phyloP scores from a whole-genome alignment of 768 basidiomycete species.

The Clavulina sp. region DNA sequence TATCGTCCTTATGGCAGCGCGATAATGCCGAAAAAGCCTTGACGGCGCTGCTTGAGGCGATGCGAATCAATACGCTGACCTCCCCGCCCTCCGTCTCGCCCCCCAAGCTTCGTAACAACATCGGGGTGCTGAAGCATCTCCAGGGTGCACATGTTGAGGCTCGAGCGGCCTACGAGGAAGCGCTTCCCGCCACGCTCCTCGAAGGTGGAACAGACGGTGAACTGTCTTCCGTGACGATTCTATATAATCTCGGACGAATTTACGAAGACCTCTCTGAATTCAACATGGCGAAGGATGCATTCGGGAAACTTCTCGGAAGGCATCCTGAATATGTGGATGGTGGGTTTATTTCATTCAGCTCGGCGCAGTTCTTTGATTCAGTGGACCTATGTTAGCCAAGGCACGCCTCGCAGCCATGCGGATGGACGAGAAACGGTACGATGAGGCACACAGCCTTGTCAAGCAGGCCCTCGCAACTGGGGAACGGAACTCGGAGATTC shows the following conservation, averaged over 20 bases:
- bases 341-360: conserved; percentile 23
- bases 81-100: conserved; percentile 20
- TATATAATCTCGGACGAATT: conserved; percentile 83
- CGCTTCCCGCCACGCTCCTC: conserved; percentile 32
- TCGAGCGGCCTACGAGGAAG: conserved; percentile 48
- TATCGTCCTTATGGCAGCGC: conserved; percentile 76
- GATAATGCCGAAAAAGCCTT: conserved; percentile 58
- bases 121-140: conserved; percentile 57
- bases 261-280: conserved; percentile 74
- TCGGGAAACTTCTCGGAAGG: conserved; percentile 65
- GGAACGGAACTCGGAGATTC: conserved; percentile 63
- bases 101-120: conserved; percentile 62
- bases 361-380: neutral
- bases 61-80: conserved; percentile 34
- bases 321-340: conserved; percentile 97
- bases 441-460: conserved; percentile 72
- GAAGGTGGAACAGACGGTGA: conserved; percentile 36
- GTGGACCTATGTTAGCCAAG: conserved; percentile 43
- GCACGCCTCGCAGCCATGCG: conserved; percentile 77
- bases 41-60: conserved; percentile 56
- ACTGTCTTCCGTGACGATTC: conserved; percentile 58
- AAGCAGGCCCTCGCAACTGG: conserved; percentile 79
- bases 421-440: conserved; percentile 44
- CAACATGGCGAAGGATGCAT: conserved; percentile 63
- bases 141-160: conserved; percentile 44